phyloP scores from a whole-genome alignment of 345 rosid species.

The Arabidopsis suecica region DNA sequence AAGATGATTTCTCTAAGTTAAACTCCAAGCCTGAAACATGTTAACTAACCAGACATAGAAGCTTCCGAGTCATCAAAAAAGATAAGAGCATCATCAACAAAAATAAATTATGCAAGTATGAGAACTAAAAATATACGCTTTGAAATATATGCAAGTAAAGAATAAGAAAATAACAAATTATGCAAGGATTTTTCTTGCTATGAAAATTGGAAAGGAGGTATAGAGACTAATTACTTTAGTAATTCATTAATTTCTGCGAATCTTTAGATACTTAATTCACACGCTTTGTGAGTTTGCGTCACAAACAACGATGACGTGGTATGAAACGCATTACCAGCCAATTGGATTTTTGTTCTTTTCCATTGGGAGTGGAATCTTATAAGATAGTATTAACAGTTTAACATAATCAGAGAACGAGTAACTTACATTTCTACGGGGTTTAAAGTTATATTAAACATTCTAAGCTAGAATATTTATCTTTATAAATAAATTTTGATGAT shows the following conservation, averaged over 20 bases:
- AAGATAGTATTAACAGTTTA: neutral
- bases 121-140: no score
- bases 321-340: slow-evolving; percentile 38
- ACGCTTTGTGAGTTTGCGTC: slow-evolving; percentile 33
- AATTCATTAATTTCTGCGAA: neutral
- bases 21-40: no score
- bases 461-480: neutral
- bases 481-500: neutral
- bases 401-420: slow-evolving; percentile 2
- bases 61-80: no score
- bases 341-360: slow-evolving; percentile 5
- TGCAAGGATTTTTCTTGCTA: slow-evolving; percentile 6
- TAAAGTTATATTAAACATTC: neutral
- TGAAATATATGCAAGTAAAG: neutral
- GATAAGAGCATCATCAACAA: no score
- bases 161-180: neutral
- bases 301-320: slow-evolving; percentile 38
- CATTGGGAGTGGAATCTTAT: slow-evolving; percentile 31
- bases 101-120: no score
- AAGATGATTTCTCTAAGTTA: no score
- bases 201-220: neutral
- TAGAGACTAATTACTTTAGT: slow-evolving; percentile 1
- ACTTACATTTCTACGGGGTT: slow-evolving; percentile 1
- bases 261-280: slow-evolving; percentile 2
- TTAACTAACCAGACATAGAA: no score